A percentile compares a stretch with the other conserved stretches of the same genome.
Conservation (phyloP, 2,329 filamentous ascomycete genomes). For the Zasmidium angulare region DNA sequence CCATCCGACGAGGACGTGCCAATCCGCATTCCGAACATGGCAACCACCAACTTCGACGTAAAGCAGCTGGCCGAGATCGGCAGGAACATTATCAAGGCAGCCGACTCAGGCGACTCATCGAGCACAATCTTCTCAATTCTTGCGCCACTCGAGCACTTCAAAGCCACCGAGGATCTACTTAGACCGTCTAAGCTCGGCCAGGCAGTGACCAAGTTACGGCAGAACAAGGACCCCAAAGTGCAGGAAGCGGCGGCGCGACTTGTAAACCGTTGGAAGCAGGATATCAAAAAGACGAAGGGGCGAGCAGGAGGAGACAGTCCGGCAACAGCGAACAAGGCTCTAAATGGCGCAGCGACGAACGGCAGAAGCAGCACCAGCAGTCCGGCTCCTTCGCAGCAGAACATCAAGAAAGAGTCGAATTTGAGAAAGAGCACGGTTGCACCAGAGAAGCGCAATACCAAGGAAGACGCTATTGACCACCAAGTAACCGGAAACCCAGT, state of each 20-base stretch:
- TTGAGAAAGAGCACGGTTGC: conserved; percentile 54
- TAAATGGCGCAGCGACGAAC: conserved; percentile 36
- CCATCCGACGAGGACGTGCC: neutral
- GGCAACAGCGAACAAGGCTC: conserved; percentile 40
- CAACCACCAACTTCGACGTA: conserved; percentile 62
- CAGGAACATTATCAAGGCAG: conserved; percentile 77
- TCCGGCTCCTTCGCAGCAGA: conserved; percentile 46
- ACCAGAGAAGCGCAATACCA: conserved; percentile 77
- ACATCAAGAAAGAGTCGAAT: conserved; percentile 32
- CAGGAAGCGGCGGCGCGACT: conserved; percentile 75
- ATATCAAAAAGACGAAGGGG: conserved; percentile 57
- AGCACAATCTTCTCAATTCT: conserved; percentile 72
- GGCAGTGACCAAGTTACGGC: conserved; percentile 79
- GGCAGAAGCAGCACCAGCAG: conserved; percentile 38
- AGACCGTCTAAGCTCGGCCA: conserved; percentile 90
- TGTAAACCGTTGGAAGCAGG: conserved; percentile 82
- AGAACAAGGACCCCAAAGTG: conserved; percentile 73
- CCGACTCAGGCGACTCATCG: conserved; percentile 70
- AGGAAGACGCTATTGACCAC: conserved; percentile 75
- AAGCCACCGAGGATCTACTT: conserved; percentile 84
- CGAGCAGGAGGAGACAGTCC: conserved; percentile 41
- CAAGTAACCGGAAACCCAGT: conserved; percentile 70
- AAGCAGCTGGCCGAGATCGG: conserved; percentile 77
- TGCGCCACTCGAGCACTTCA: conserved; percentile 75
- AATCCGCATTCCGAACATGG: conserved; percentile 12